A percentile compares a stretch with the other conserved stretches of the same genome.
phyloP scores from a whole-genome alignment of 345 rosid species.

The Eucalyptus sp. region DNA sequence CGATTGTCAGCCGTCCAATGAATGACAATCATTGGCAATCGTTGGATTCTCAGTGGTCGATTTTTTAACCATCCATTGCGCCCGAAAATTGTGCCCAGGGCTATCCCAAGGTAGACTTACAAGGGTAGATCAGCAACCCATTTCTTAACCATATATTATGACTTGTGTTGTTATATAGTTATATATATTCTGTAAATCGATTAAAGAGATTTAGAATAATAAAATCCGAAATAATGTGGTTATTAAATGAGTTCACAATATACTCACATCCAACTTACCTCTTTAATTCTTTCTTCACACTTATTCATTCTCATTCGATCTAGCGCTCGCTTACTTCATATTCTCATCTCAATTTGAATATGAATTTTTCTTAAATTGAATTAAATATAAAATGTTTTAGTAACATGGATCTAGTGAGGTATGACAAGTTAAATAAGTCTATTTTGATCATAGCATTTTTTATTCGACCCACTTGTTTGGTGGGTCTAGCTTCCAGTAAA shows the following conservation, averaged over 20 bases:
- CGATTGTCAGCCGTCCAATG: background rate
- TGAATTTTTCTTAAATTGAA: too few species aligned
- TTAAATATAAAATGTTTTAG: too few species aligned
- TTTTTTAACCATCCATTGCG: background rate
- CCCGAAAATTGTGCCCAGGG: background rate
- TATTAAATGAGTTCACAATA: too few species aligned
- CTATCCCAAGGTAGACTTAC: background rate
- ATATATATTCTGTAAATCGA: background rate
- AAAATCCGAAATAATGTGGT: too few species aligned
- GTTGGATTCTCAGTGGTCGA: background rate
- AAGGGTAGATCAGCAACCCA: background rate
- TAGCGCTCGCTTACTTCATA: fast-evolving
- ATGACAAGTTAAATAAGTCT: too few species aligned
- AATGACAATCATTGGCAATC: background rate
- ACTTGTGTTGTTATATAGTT: background rate
- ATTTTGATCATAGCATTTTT: too few species aligned
- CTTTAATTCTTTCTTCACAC: too few species aligned
- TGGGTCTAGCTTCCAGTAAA: background rate
- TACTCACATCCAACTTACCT: fast-evolving
- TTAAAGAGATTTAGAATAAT: too few species aligned
- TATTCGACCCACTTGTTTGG: too few species aligned
- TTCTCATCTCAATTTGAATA: background rate
- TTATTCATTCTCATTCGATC: fast-evolving
- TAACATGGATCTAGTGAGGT: background rate
- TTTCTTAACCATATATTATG: background rate